Evolutionary conservation across 2,329 filamentous ascomycete species (phyloP).

Genomic region (Westerdykella sp.): DNA sequence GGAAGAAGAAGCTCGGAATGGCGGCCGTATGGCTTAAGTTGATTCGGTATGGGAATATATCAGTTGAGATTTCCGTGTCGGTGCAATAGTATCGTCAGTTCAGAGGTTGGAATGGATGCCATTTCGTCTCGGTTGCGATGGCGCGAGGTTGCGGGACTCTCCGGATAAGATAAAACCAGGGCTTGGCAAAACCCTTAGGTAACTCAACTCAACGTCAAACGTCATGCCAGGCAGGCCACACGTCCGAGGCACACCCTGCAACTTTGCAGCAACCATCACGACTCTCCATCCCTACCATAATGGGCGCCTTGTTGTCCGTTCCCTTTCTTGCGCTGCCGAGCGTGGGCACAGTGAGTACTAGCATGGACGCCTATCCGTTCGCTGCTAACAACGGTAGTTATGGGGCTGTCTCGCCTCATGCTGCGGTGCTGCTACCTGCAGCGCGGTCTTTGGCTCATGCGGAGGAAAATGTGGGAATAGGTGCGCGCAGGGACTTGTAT

Average conservation of each 20-base stretch:
- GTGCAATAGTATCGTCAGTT: not conserved
- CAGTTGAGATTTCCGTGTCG: no score
- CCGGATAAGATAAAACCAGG: not conserved
- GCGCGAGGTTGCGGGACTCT: no score
- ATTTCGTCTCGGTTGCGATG: no score
- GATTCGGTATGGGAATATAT: not conserved
- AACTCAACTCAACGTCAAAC: no score
- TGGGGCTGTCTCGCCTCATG: constrained; percentile 79
- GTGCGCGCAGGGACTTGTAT: constrained; percentile 40
- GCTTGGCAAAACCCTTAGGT: not conserved
- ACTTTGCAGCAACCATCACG: not conserved
- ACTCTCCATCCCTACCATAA: constrained; percentile 37
- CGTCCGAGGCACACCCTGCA: not conserved
- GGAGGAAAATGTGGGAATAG: constrained; percentile 96
- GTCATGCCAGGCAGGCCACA: not conserved
- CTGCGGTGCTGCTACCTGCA: constrained; percentile 94
- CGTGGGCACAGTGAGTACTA: constrained; percentile 66
- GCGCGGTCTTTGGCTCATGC: constrained; percentile 89
- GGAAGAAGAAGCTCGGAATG: not conserved
- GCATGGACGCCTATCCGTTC: constrained; percentile 4
- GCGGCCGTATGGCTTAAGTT: constrained; percentile 4
- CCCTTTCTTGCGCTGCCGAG: constrained; percentile 85
- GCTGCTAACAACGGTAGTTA: constrained; percentile 48
- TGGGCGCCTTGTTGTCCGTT: constrained; percentile 88
- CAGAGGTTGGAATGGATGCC: not conserved